A percentile compares a stretch with the other conserved stretches of the same genome.
Evolutionary conservation across 1,284 basidiomycete species (phyloP).

Genomic region (Cutaneotrichosporon sp.): DNA sequence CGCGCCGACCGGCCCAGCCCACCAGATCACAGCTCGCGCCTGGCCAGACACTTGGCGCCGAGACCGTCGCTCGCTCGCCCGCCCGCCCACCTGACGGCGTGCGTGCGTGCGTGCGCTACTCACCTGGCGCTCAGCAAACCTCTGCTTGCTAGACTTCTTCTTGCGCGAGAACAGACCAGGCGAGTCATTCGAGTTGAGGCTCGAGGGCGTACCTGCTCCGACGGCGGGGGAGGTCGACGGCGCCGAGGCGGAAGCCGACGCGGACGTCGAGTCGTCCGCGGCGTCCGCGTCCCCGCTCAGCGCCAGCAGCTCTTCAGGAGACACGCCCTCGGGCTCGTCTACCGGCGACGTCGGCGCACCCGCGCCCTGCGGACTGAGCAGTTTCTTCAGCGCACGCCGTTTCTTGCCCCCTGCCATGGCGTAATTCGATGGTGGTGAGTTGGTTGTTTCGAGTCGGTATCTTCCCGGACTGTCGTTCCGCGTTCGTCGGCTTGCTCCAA

Average conservation of each 20-base stretch:
- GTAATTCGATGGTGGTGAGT: slow-evolving; percentile 1
- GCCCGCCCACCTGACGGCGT: not conserved
- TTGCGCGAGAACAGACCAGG: slow-evolving; percentile 8
- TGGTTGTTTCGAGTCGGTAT: too few relatives aligned
- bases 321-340: not conserved
- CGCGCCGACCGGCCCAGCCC: too few relatives aligned
- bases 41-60: too few relatives aligned
- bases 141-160: slow-evolving; percentile 61
- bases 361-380: slow-evolving; percentile 18
- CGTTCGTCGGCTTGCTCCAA: too few relatives aligned
- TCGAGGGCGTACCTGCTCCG: not conserved
- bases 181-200: too few relatives aligned
- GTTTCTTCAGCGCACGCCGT: slow-evolving; percentile 44
- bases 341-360: not conserved
- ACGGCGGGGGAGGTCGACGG: too few relatives aligned
- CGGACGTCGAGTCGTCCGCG: not conserved
- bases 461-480: too few relatives aligned
- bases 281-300: not conserved
- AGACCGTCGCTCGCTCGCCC: too few relatives aligned
- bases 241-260: not conserved
- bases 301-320: too few relatives aligned
- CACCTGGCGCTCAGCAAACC: slow-evolving; percentile 75
- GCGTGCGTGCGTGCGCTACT: too few relatives aligned
- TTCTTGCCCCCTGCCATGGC: slow-evolving; percentile 17
- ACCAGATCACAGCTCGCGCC: too few relatives aligned